Evolutionary conservation across 2,329 filamentous ascomycete species (phyloP), one percentile per base, ranked within the genome.

Genomic region (Apiospora rasikravindrae): DNA sequence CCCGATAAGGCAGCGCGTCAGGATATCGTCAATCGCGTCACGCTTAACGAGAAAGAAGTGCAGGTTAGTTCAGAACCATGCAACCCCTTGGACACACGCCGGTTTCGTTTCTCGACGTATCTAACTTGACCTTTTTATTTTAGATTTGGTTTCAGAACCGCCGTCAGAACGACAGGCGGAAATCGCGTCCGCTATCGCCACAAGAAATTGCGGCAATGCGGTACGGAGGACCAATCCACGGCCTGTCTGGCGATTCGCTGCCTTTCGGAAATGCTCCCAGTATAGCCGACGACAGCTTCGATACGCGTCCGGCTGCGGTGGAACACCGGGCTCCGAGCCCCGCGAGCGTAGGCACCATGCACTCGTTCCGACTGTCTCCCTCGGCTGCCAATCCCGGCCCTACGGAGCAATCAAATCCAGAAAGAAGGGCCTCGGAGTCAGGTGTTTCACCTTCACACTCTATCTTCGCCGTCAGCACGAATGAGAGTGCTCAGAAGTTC

Each of bases 101-200:
- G 19, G 47, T 45, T 61, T 66, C 49, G 68, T 19, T 57, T 74
- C 73, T 49, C 67, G 40, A 73, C 40, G 75, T 78, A 75, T 80
- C 72, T 73, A 69, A 75, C 77, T 61, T 74, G 70, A 67, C 33
- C 66, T 45, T 53, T 26, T 70, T 61, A n/a, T 26, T 67, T 44
- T 69, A 98, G 96, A 98, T 98, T 77, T 98, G 96, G 96, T 98
- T 98, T 84, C 96, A 98, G 80, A 98, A 98, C 80, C 91, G 95
- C 79, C 90, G 96, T 76, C 96, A 98, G 82, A 98, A 97, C 82
- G 94, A 97, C 81, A 90, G 96, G 77, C 90, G 96, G 76, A 97
- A 96, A 85, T 94, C 94, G 71, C 92, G 94, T 77, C 95, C 95
- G 67, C 87, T 97, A 49, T 90, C 94, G 40, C 89, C 92, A 13